phyloP scores from a whole-genome alignment of 2,329 filamentous ascomycete species.

The Fusarium sarcochroum region DNA sequence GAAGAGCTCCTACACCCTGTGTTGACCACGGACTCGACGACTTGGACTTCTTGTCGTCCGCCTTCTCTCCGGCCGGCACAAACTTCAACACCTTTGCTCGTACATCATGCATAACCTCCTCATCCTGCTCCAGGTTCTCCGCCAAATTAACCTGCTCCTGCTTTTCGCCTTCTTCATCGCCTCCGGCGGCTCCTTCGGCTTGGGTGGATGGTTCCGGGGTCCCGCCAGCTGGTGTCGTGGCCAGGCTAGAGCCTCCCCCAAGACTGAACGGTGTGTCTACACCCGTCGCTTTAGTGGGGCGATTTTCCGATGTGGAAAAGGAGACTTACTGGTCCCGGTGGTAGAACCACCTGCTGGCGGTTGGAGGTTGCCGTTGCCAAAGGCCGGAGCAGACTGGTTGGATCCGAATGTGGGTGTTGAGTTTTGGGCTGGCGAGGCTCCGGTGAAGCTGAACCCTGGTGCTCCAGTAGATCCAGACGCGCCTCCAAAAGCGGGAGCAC shows the following conservation, averaged over 20 bases:
- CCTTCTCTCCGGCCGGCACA: constrained; percentile 62
- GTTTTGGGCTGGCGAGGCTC: constrained; percentile 50
- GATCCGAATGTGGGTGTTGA: constrained; percentile 53
- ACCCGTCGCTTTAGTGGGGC: constrained; percentile 62
- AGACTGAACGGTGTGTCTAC: constrained; percentile 70
- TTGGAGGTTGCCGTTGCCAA: constrained; percentile 57
- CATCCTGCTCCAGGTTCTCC: constrained; percentile 77
- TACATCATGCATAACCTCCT: constrained; percentile 78
- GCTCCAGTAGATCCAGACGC: constrained; percentile 49
- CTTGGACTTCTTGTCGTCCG: constrained; percentile 61
- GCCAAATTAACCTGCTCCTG: constrained; percentile 80
- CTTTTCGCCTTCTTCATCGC: constrained; percentile 67
- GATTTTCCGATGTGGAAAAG: constrained; percentile 59
- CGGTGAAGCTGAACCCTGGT: constrained; percentile 59
- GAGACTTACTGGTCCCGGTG: constrained; percentile 63
- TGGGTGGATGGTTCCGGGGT: constrained; percentile 70
- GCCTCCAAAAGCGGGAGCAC: constrained; percentile 52
- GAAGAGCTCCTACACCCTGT: constrained; percentile 79
- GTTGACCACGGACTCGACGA: constrained; percentile 74
- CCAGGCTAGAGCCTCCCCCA: constrained; percentile 72
- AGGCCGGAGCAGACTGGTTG: constrained; percentile 53
- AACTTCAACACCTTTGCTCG: constrained; percentile 79
- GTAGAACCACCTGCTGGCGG: constrained; percentile 60
- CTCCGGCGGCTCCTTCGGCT: constrained; percentile 58
- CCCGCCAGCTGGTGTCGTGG: constrained; percentile 70